Percentiles rank a stretch among this genome's conserved stretches.
These are phyloP conservation scores for Cytospora leucostoma DNA, from an alignment of 2,329 filamentous ascomycete species.

Conservation along the genomic window DNA sequence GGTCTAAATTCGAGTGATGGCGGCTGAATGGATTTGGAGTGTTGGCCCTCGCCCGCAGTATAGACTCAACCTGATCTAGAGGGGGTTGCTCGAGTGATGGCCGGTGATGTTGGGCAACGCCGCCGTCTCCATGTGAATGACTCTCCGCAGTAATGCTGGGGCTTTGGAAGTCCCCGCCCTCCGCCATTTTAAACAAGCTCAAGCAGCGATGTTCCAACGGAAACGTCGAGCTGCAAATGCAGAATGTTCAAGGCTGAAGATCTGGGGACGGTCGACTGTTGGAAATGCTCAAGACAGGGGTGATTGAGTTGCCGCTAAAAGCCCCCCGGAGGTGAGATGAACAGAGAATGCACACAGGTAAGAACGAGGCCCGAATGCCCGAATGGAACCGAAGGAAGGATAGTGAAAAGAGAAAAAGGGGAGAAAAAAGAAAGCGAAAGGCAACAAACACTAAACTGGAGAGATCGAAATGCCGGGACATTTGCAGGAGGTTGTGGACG, in stretches of 20 bases:
- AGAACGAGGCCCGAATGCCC: constrained; percentile 10
- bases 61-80: constrained; percentile 32
- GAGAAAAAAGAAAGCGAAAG: constrained; percentile 1
- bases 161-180: constrained; percentile 24
- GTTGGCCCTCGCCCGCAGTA: constrained; percentile 33
- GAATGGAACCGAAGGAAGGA: neutral
- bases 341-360: neutral
- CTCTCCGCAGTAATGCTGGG: constrained; percentile 7
- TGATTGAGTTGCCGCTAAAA: constrained; percentile 4
- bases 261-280: neutral
- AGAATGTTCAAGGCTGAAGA: neutral
- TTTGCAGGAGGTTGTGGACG: neutral
- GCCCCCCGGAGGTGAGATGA: neutral
- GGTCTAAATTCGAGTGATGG: constrained; percentile 39
- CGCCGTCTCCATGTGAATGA: neutral
- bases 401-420: neutral
- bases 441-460: no score
- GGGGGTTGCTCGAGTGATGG: constrained; percentile 24
- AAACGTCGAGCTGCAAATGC: neutral
- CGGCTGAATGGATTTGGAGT: constrained; percentile 37
- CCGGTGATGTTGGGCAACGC: constrained; percentile 5
- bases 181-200: constrained; percentile 20
- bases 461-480: neutral
- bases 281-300: neutral
- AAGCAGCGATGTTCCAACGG: neutral